phyloP scores from a whole-genome alignment of 257 asterid species.

The Nyctanthes arbortristis region DNA sequence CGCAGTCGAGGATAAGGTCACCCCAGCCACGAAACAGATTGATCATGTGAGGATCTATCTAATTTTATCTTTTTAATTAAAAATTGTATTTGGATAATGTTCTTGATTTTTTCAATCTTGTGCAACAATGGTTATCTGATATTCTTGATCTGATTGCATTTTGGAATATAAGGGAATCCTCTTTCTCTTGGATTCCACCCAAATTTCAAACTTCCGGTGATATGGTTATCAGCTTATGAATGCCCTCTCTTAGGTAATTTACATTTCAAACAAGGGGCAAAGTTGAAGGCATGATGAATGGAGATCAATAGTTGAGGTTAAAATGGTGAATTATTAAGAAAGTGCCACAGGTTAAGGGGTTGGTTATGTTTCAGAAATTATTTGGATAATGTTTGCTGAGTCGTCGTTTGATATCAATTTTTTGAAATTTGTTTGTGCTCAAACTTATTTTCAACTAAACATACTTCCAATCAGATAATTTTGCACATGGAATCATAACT shows the following conservation, averaged over 20 bases:
- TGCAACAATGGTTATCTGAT: neutral
- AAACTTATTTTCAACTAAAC: too few relatives aligned
- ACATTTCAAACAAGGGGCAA: neutral
- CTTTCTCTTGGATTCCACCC: neutral
- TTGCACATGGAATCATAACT: too few relatives aligned
- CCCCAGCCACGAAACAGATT: slow-evolving; percentile 96
- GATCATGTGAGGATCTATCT: slow-evolving; percentile 73
- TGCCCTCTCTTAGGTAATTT: too few relatives aligned
- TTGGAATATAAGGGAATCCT: neutral
- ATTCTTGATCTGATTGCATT: slow-evolving; percentile 2
- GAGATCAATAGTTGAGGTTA: neutral
- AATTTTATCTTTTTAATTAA: neutral
- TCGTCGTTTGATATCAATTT: too few relatives aligned
- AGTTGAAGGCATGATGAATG: neutral
- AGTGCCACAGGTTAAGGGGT: neutral
- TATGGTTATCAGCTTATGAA: neutral
- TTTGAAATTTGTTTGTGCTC: too few relatives aligned
- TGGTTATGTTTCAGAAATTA: neutral
- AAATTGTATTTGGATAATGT: neutral
- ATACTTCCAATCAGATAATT: too few relatives aligned
- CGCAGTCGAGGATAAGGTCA: slow-evolving; percentile 80
- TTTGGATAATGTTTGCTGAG: neutral
- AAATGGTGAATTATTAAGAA: neutral
- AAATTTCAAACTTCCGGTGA: neutral
- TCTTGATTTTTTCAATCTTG: neutral